Base-by-base conservation (phyloP, 2,329 filamentous ascomycete species). In the Scedosporium aurantiacum region DNA sequence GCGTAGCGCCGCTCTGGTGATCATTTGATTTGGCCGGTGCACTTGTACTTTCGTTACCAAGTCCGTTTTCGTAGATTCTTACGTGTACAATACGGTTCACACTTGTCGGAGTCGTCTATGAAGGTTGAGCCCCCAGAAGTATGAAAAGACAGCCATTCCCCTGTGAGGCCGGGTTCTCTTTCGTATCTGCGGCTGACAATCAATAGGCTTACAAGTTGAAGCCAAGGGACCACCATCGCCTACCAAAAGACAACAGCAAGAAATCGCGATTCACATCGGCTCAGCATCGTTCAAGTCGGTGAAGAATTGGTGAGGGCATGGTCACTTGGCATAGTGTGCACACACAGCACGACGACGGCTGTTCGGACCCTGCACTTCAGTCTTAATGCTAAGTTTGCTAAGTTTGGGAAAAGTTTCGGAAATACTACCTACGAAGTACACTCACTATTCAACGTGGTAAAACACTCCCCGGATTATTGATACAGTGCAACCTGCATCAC, bases 371-470 rank as follows among this genome's bases (percentile, higher is more conserved):
- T 23, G 7, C 23, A 18, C 21, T 10, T 21, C 21, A 14, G 23
- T 23, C 50, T 25, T 54, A 54, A 54, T 27, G 23, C 50, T 54
- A 14, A 12, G 8, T 25, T 6, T 54, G 50, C 23, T 25, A 28
- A 54, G 50, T 54, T 54, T 54, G 50, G 50, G 23, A 54, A 54
- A 54, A 23, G 50, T 54, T 54, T 54, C 50, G 50, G 50, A 27
- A 54, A 27, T 54, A 54, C 50, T 27, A 23, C 21, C 12, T 10
- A 25, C 50, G n/a, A n/a, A n/a, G 16, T 41, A 41, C 37, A 16
- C 37, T n/a, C n/a, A 18, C n/a, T 12, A 37, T 37, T 37, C 43
- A 14, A 21, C 18, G 18, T 47, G 43, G 43, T 21, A n/a, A 47
- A 47, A 54, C 23, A 23, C 50, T 54, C 50, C 8, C 23, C 50